A percentile compares a stretch with the other conserved stretches of the same genome.
Conservation (phyloP, 2,329 filamentous ascomycete species). For the Ophiostoma montium region DNA sequence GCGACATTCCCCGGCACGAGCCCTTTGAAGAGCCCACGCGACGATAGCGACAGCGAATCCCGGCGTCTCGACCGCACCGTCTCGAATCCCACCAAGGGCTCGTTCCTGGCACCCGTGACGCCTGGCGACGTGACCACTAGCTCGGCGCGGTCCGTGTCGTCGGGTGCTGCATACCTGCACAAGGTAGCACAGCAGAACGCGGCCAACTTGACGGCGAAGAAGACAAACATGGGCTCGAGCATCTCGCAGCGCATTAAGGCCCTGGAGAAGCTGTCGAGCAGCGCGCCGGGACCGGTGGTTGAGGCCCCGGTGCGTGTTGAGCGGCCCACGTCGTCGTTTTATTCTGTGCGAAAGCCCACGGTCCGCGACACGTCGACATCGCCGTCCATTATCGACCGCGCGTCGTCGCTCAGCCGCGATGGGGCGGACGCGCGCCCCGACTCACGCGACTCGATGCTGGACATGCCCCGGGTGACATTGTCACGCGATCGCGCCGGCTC, state of each 20-base stretch:
- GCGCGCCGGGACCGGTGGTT: conserved; percentile 17
- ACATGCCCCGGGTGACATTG: conserved; percentile 21
- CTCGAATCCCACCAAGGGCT: conserved; percentile 33
- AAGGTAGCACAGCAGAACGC: conserved; percentile 36
- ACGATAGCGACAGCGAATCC: conserved; percentile 9
- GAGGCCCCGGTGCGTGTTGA: conserved; percentile 18
- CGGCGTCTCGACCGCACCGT: conserved; percentile 26
- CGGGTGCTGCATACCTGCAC: conserved; percentile 41
- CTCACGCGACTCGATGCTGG: conserved; percentile 34
- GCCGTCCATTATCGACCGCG: conserved; percentile 31
- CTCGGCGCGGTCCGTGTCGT: conserved; percentile 39
- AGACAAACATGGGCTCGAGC: conserved; percentile 71
- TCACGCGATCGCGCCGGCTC: conserved; percentile 35
- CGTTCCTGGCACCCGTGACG: conserved; percentile 29
- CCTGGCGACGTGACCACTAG: conserved; percentile 33
- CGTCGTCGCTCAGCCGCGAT: conserved; percentile 24
- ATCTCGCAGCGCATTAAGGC: conserved; percentile 94
- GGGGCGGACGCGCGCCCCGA: conserved; percentile 24
- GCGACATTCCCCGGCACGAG: conserved; percentile 37
- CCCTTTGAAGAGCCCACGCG: conserved; percentile 14
- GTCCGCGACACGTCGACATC: conserved; percentile 29
- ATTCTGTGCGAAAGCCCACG: conserved; percentile 38
- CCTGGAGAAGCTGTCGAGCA: conserved; percentile 59
- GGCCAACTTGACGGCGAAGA: conserved; percentile 47
- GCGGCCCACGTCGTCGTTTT: conserved; percentile 39